phyloP scores from a whole-genome alignment of 768 basidiomycete genomes.

The Amanita brunnescens region DNA sequence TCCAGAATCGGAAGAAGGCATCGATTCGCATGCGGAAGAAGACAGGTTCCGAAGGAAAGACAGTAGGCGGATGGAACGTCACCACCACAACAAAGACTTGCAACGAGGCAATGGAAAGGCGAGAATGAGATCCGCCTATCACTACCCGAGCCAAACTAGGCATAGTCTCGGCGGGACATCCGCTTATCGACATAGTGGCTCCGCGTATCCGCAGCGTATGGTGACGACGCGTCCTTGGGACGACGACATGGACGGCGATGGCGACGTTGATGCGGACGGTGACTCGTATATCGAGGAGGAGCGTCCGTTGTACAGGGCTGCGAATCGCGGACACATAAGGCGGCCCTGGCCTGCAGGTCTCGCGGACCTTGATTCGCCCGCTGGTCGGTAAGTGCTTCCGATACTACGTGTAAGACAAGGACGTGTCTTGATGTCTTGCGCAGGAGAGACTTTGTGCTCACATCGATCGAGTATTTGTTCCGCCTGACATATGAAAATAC shows the following conservation, averaged over 20 bases:
- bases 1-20: constrained; percentile 20
- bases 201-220: neutral
- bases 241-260: constrained; percentile 9
- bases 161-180: constrained; percentile 5
- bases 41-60: constrained; percentile 15
- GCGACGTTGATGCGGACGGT: constrained; percentile 19
- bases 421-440: neutral
- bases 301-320: constrained; percentile 9
- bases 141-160: constrained; percentile 5
- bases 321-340: constrained; percentile 14
- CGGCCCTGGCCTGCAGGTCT: constrained; percentile 30
- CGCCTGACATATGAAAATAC: constrained; percentile 53
- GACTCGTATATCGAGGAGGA: constrained; percentile 21
- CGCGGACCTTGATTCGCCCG: constrained; percentile 52
- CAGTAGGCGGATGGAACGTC: constrained; percentile 11
- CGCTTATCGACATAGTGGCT: constrained; percentile 7
- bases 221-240: constrained; percentile 1
- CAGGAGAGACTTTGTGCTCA: constrained; percentile 52
- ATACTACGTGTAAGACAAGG: neutral
- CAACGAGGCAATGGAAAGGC: constrained; percentile 9
- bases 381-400: constrained; percentile 44
- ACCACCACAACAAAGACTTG: neutral
- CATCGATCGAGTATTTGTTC: constrained; percentile 58
- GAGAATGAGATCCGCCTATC: constrained; percentile 7
- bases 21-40: constrained; percentile 16